phyloP scores from a whole-genome alignment of 352 stramenopile species.

The Phytophthora constricta region DNA sequence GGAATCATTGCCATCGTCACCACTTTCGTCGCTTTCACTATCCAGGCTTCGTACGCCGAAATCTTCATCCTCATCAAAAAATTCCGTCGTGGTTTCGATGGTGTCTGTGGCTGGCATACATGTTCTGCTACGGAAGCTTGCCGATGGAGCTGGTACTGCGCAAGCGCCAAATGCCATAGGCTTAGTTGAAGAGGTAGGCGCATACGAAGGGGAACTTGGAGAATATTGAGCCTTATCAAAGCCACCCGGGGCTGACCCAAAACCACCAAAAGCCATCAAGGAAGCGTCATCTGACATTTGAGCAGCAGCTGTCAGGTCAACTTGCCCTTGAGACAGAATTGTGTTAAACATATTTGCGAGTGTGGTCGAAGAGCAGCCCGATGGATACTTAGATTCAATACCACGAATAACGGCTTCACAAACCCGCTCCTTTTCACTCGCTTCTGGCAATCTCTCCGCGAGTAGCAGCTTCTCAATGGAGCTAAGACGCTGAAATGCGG shows the following conservation, averaged over 20 bases:
- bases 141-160: no score
- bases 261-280: not conserved
- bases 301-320: conserved; percentile 10
- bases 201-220: no score
- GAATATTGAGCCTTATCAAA: conserved; percentile 1
- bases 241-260: conserved; percentile 1
- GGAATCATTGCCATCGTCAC: conserved; percentile 3
- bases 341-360: conserved; percentile 42
- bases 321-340: conserved; percentile 37
- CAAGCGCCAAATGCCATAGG: no score
- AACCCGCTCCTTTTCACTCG: conserved; percentile 25
- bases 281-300: not conserved
- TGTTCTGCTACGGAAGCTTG: no score
- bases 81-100: not conserved
- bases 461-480: conserved; percentile 54
- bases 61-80: conserved; percentile 18
- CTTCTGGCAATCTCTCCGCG: conserved; percentile 31
- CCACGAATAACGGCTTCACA: conserved; percentile 40
- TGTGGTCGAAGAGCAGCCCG: not conserved
- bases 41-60: conserved; percentile 31
- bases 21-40: conserved; percentile 18
- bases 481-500: conserved; percentile 40
- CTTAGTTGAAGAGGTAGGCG: no score
- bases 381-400: conserved; percentile 31
- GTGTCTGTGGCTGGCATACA: no score